Evolutionary conservation across 768 basidiomycete species (phyloP).

Genomic region (Mycena vulgaris): DNA sequence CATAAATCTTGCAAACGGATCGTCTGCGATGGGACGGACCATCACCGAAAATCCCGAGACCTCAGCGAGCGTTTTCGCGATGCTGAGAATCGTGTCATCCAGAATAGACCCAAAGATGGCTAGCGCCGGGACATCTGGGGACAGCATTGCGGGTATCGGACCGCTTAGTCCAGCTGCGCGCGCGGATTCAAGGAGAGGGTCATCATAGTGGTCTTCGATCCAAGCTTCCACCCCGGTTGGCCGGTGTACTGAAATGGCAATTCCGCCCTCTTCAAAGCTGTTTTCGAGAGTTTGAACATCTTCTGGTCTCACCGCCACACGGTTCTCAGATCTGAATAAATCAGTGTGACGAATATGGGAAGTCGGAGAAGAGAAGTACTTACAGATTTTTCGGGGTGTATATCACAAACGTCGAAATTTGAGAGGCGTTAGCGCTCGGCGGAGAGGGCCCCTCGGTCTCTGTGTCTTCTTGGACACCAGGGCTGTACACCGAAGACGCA

Average conservation of each 20-base stretch:
- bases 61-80: not conserved
- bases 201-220: conserved; percentile 19
- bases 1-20: not conserved
- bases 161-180: conserved; percentile 8
- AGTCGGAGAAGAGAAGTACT: too few species aligned
- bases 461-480: not conserved
- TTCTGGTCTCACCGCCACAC: not conserved
- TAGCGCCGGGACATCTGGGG: conserved; percentile 5
- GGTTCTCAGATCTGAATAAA: not conserved
- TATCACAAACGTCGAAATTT: not conserved
- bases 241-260: not conserved
- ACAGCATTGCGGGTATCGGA: conserved; percentile 19
- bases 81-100: not conserved
- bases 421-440: not conserved
- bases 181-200: not conserved
- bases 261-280: not conserved
- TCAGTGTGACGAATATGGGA: too few species aligned
- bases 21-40: not conserved
- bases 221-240: conserved; percentile 11
- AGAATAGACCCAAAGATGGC: conserved; percentile 17
- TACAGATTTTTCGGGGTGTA: not conserved
- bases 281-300: not conserved
- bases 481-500: not conserved
- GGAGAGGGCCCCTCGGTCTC: not conserved
- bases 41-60: not conserved